Conservation (phyloP, 306 rosid genomes). For the Medicago ruthenica region DNA sequence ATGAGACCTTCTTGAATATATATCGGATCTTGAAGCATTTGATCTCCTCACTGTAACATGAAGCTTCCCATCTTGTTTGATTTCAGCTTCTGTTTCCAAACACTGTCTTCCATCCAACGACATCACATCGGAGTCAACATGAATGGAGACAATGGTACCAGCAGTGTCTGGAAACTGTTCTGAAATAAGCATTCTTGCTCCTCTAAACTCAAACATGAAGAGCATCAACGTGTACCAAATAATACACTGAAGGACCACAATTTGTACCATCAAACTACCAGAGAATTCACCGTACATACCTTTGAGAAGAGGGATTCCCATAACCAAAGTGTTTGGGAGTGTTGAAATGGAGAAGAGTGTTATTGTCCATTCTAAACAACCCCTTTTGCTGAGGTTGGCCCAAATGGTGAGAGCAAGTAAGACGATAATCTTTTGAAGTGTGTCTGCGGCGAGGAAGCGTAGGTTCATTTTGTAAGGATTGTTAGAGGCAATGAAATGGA, state of each 20-base stretch:
- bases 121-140: slow-evolving; percentile 86
- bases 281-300: slow-evolving; percentile 89
- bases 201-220: slow-evolving; percentile 82
- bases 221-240: slow-evolving; percentile 91
- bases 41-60: slow-evolving; percentile 80
- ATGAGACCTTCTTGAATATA: slow-evolving; percentile 77
- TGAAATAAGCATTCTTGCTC: slow-evolving; percentile 72
- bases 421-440: slow-evolving; percentile 83
- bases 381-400: slow-evolving; percentile 61
- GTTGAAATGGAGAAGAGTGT: slow-evolving; percentile 85
- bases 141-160: slow-evolving; percentile 83
- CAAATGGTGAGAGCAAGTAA: slow-evolving; percentile 59
- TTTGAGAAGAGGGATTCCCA: slow-evolving; percentile 87
- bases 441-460: slow-evolving; percentile 81
- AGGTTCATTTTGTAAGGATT: slow-evolving; percentile 84
- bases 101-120: slow-evolving; percentile 77
- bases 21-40: slow-evolving; percentile 80
- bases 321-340: slow-evolving; percentile 83
- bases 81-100: slow-evolving; percentile 71
- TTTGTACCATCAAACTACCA: slow-evolving; percentile 85
- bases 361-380: slow-evolving; percentile 86
- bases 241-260: slow-evolving; percentile 90
- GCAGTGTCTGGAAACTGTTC: slow-evolving; percentile 92
- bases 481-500: slow-evolving; percentile 85
- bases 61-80: slow-evolving; percentile 83